A percentile compares a stretch with the other conserved stretches of the same genome.
phyloP scores from a whole-genome alignment of 2,329 filamentous ascomycete species.

The Ambrosiella beaveri region DNA sequence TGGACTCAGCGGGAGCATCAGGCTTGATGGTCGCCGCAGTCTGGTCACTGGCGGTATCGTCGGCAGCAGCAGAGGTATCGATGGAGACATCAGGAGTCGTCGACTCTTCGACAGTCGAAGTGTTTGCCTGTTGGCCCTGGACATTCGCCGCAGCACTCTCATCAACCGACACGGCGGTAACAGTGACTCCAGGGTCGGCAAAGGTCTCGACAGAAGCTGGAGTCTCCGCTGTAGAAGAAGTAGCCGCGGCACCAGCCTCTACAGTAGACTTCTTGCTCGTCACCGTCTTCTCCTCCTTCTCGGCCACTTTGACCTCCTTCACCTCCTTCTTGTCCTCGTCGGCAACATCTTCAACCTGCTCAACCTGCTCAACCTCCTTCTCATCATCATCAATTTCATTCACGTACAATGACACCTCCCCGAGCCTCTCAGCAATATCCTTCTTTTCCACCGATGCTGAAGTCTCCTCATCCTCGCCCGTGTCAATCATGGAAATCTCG shows the following conservation, averaged over 20 bases:
- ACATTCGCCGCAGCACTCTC: no score
- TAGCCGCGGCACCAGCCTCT: neutral
- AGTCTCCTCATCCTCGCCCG: neutral
- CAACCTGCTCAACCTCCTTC: neutral
- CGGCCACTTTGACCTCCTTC: neutral
- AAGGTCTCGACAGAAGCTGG: neutral
- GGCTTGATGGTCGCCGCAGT: neutral
- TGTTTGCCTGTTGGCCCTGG: no score
- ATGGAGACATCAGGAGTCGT: constrained; percentile 5
- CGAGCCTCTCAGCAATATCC: constrained; percentile 7
- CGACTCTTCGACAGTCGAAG: neutral
- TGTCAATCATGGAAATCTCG: constrained; percentile 6
- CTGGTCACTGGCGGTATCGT: neutral
- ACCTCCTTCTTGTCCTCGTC: neutral
- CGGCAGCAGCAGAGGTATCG: neutral
- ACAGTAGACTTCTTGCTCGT: no score
- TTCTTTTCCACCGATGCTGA: neutral
- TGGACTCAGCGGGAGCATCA: neutral
- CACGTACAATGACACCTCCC: constrained; percentile 2
- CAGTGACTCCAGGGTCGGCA: neutral
- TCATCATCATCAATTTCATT: neutral
- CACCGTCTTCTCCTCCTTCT: neutral
- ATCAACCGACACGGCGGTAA: neutral
- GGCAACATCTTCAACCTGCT: constrained; percentile 1
- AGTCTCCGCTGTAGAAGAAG: neutral